Conservation (phyloP, 2,329 filamentous ascomycete genomes). For the Ascochyta pisi region DNA sequence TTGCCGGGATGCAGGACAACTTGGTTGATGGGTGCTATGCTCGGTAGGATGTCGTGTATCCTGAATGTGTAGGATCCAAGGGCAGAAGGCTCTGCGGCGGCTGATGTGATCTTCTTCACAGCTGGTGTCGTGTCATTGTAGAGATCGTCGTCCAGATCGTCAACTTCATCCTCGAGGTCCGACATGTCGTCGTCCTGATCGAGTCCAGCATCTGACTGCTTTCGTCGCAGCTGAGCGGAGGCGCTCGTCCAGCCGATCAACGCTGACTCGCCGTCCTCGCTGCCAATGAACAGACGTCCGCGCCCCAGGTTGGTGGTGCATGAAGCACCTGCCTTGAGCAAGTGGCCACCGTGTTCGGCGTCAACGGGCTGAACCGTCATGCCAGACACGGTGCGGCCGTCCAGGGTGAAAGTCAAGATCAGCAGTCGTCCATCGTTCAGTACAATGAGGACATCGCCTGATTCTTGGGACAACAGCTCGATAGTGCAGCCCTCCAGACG, state of each 20-base stretch:
- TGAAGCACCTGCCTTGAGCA: slow-evolving; percentile 69
- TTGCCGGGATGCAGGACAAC: slow-evolving; percentile 67
- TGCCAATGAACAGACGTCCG: slow-evolving; percentile 81
- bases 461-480: slow-evolving; percentile 76
- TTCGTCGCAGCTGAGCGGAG: slow-evolving; percentile 64
- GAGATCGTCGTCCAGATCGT: slow-evolving; percentile 66
- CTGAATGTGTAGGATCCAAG: slow-evolving; percentile 74
- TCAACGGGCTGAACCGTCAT: slow-evolving; percentile 74
- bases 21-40: slow-evolving; percentile 79
- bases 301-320: slow-evolving; percentile 73
- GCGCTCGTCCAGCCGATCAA: slow-evolving; percentile 79
- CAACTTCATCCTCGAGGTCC: slow-evolving; percentile 62
- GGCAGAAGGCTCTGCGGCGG: slow-evolving; percentile 53
- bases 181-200: slow-evolving; percentile 55
- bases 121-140: slow-evolving; percentile 65
- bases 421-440: slow-evolving; percentile 77
- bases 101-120: slow-evolving; percentile 49
- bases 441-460: slow-evolving; percentile 84
- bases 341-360: slow-evolving; percentile 66
- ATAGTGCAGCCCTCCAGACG: slow-evolving; percentile 82
- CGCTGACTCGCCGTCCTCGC: slow-evolving; percentile 80
- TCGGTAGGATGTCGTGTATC: slow-evolving; percentile 77
- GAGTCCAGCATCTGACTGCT: slow-evolving; percentile 68
- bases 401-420: slow-evolving; percentile 81
- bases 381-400: slow-evolving; percentile 89